A percentile compares a stretch with the other conserved stretches of the same genome.
These are phyloP conservation scores for Epichloe aotearoae DNA, from an alignment of 2,329 filamentous ascomycete genomes.

Conservation along the genomic window DNA sequence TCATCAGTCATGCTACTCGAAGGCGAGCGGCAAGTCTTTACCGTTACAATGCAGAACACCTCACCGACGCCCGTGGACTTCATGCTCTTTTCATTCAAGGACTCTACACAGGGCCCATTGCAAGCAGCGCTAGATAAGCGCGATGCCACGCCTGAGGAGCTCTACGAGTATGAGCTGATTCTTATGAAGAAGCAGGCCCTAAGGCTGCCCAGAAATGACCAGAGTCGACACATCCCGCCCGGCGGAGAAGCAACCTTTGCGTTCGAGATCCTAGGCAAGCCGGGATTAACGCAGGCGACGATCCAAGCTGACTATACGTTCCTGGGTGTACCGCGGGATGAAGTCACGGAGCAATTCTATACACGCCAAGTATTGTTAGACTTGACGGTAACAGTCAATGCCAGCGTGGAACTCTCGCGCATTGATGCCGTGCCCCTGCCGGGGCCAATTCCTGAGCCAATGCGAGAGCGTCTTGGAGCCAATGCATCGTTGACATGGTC, in stretches of 20 bases:
- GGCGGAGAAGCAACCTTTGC: constrained; percentile 58
- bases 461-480: constrained; percentile 39
- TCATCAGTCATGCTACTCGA: constrained; percentile 86
- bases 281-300: constrained; percentile 64
- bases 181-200: constrained; percentile 62
- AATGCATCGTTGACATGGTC: constrained; percentile 29
- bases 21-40: constrained; percentile 69
- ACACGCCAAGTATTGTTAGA: constrained; percentile 73
- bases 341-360: constrained; percentile 62
- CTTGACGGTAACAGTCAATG: constrained; percentile 80
- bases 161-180: constrained; percentile 77
- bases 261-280: constrained; percentile 76
- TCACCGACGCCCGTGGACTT: constrained; percentile 70
- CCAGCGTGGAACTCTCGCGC: constrained; percentile 69
- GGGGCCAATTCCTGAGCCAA: constrained; percentile 45
- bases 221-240: constrained; percentile 49
- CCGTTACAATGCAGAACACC: constrained; percentile 66
- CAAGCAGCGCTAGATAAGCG: constrained; percentile 63
- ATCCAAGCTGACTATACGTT: constrained; percentile 81
- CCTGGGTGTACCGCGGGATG: constrained; percentile 55
- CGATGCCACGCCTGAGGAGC: constrained; percentile 62
- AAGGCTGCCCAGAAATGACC: constrained; percentile 37
- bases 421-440: constrained; percentile 70
- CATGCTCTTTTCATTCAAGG: constrained; percentile 75
- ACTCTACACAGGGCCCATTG: constrained; percentile 69